Conservation (phyloP, 2,329 filamentous ascomycete species). For the Magnaporthiopsis rhizophila region DNA sequence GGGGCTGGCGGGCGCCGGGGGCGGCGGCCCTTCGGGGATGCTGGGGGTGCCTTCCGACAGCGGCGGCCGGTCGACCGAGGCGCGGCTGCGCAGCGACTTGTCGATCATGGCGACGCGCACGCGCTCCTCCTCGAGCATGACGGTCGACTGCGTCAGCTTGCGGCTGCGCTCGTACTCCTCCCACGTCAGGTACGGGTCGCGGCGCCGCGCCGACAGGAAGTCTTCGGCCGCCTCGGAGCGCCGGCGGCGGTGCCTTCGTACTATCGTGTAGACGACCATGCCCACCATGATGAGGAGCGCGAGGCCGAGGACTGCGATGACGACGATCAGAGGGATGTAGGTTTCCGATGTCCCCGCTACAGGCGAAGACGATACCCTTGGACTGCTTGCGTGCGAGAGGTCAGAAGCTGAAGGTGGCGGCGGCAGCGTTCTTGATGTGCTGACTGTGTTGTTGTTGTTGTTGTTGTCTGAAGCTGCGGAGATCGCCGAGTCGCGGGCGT, state of each 20-base stretch:
- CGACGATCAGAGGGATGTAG: slow-evolving; percentile 4
- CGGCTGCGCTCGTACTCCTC: slow-evolving; percentile 14
- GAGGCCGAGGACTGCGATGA: slow-evolving; percentile 2
- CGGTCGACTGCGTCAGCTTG: slow-evolving; percentile 13
- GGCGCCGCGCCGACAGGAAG: slow-evolving; percentile 13
- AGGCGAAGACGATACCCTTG: neutral
- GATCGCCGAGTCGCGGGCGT: neutral
- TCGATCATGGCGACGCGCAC: slow-evolving; percentile 15
- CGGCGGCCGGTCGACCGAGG: slow-evolving; percentile 9
- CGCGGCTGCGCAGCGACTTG: slow-evolving; percentile 16
- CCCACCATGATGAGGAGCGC: slow-evolving; percentile 1
- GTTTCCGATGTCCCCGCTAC: neutral
- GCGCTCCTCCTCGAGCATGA: slow-evolving; percentile 16
- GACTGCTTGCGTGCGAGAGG: neutral
- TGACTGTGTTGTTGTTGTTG: neutral
- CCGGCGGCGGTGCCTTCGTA: slow-evolving; percentile 9
- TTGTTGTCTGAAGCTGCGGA: too few species aligned
- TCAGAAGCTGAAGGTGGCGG: neutral
- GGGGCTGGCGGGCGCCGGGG: neutral
- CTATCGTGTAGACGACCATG: slow-evolving; percentile 1
- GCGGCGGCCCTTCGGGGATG: neutral
- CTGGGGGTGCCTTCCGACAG: neutral
- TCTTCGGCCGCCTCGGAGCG: slow-evolving; percentile 5
- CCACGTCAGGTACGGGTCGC: slow-evolving; percentile 16
- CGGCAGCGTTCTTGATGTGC: neutral